Percentiles rank a stretch among this genome's conserved stretches.
phyloP scores from a whole-genome alignment of 208 protist species.

The Herpetomonas samuelpessoai region DNA sequence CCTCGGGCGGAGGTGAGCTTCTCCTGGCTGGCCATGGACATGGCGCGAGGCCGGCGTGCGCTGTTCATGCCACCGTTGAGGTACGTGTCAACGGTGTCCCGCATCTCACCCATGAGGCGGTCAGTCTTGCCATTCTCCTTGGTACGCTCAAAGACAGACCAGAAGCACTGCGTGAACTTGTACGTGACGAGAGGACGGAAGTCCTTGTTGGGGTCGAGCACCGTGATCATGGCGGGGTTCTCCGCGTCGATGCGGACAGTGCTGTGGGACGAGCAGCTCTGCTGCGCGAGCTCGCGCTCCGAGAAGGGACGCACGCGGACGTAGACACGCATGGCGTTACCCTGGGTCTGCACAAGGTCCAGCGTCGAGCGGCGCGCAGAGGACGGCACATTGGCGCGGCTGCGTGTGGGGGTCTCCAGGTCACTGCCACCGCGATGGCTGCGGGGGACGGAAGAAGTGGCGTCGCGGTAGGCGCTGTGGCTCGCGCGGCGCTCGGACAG shows the following conservation, averaged over 20 bases:
- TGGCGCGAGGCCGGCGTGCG: constrained; percentile 23
- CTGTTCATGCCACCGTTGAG: constrained; percentile 49
- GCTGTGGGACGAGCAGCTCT: constrained; percentile 32
- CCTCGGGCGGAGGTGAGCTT: neutral
- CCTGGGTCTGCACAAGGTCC: constrained; percentile 20
- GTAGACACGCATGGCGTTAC: constrained; percentile 83
- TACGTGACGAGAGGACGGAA: constrained; percentile 62
- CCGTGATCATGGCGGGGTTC: constrained; percentile 67
- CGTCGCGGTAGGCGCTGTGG: no score
- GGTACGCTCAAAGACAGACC: constrained; percentile 64
- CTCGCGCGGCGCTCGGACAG: neutral
- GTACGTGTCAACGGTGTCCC: constrained; percentile 33
- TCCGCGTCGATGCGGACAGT: constrained; percentile 71
- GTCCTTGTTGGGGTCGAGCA: constrained; percentile 64
- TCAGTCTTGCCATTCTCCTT: constrained; percentile 5
- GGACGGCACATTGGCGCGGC: neutral
- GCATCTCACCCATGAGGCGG: neutral
- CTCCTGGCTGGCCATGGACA: constrained; percentile 17
- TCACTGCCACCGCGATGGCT: neutral
- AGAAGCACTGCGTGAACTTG: constrained; percentile 77
- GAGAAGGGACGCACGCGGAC: constrained; percentile 84
- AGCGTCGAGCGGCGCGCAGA: neutral
- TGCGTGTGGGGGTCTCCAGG: neutral
- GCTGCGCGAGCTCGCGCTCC: constrained; percentile 65
- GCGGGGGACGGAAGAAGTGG: neutral